phyloP scores from a whole-genome alignment of 2,329 filamentous ascomycete genomes.

The Gaeumannomyces tritici region DNA sequence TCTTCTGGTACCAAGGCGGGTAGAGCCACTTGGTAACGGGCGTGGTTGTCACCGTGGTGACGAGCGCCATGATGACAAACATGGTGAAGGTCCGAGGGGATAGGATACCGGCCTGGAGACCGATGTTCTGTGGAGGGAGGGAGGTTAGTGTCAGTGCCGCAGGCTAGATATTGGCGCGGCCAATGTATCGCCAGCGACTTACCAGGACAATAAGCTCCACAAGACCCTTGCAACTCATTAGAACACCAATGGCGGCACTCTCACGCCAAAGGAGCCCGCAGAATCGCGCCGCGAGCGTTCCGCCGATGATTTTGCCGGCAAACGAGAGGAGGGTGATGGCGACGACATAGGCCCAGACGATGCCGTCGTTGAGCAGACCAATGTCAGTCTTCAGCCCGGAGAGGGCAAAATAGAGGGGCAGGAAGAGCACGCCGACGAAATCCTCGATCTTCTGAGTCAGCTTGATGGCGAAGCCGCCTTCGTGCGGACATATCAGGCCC shows the following conservation, averaged over 20 bases:
- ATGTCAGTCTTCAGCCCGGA: slow-evolving; percentile 85
- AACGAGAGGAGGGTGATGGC: slow-evolving; percentile 77
- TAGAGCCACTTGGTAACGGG: slow-evolving; percentile 67
- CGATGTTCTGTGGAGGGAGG: slow-evolving; percentile 48
- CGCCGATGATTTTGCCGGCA: slow-evolving; percentile 74
- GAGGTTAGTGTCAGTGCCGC: no score
- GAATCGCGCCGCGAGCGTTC: slow-evolving; percentile 64
- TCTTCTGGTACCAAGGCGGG: slow-evolving; percentile 50
- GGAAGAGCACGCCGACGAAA: slow-evolving; percentile 70
- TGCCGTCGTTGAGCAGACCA: slow-evolving; percentile 70
- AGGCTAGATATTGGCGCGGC: no score
- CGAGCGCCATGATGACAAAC: slow-evolving; percentile 85
- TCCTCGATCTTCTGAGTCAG: slow-evolving; percentile 93
- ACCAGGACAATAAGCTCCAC: slow-evolving; percentile 93
- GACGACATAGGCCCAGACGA: slow-evolving; percentile 83
- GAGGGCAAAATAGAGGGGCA: slow-evolving; percentile 88
- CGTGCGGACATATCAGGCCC: slow-evolving; percentile 82
- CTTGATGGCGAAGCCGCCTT: slow-evolving; percentile 83
- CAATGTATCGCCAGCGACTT: slow-evolving; percentile 20
- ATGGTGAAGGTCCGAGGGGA: slow-evolving; percentile 80
- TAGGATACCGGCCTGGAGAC: slow-evolving; percentile 72
- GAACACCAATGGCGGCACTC: slow-evolving; percentile 72
- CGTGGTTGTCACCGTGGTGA: slow-evolving; percentile 78
- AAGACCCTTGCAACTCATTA: slow-evolving; percentile 96
- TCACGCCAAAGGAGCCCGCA: slow-evolving; percentile 84